Conservation (phyloP, 352 stramenopile species). For the Phytophthora pinifolia region DNA sequence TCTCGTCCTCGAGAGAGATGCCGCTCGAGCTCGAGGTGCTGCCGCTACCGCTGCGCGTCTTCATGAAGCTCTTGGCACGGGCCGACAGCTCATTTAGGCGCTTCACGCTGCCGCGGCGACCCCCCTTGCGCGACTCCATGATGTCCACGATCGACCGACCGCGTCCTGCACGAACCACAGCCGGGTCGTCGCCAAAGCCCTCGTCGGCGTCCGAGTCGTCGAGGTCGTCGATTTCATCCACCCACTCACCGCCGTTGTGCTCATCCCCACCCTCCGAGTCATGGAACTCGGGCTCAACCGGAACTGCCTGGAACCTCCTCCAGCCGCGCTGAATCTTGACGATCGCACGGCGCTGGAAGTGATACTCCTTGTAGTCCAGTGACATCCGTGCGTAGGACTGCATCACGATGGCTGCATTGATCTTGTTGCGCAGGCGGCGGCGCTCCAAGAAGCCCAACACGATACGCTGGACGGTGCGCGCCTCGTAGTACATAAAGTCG, state of each 20-base stretch:
- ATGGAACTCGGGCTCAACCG: conserved; percentile 36
- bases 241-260: conserved; percentile 52
- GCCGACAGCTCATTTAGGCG: conserved; percentile 75
- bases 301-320: conserved; percentile 47
- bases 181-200: conserved; percentile 49
- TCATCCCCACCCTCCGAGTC: too few relatives aligned
- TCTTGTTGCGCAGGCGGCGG: conserved; percentile 61
- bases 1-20: conserved; percentile 82
- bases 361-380: conserved; percentile 74
- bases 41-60: conserved; percentile 55
- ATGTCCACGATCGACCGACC: conserved; percentile 59
- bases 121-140: conserved; percentile 61
- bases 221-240: conserved; percentile 42
- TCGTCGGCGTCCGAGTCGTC: conserved; percentile 54
- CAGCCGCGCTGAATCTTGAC: conserved; percentile 74
- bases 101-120: conserved; percentile 57
- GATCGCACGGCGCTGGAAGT: conserved; percentile 65
- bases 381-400: conserved; percentile 83
- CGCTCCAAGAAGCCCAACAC: conserved; percentile 81
- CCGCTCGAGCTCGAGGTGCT: conserved; percentile 67
- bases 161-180: conserved; percentile 30
- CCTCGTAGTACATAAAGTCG: conserved; percentile 90
- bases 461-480: conserved; percentile 84
- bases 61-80: conserved; percentile 75
- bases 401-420: conserved; percentile 69